phyloP scores from a whole-genome alignment of 1,139 yeast species.

The Yamadazyma blattariae region DNA sequence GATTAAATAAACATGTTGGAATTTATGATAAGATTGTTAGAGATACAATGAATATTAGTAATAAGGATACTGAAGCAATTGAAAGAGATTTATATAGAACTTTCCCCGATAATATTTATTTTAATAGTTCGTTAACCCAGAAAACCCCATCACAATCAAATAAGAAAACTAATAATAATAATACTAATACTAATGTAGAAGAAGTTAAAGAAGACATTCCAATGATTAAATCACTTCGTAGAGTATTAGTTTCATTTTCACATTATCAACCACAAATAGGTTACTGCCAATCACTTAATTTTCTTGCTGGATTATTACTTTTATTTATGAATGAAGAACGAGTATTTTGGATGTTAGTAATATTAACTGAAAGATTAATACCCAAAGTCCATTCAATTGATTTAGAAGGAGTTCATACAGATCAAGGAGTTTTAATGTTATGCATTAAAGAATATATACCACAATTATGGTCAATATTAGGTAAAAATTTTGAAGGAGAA shows the following conservation, averaged over 20 bases:
- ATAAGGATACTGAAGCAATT: constrained; percentile 83
- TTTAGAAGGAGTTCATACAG: constrained; percentile 91
- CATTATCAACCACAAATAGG: constrained; percentile 88
- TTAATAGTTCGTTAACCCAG: constrained; percentile 29
- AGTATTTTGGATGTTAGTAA: constrained; percentile 94
- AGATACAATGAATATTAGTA: constrained; percentile 49
- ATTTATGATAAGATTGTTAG: constrained; percentile 66
- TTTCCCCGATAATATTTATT: constrained; percentile 86
- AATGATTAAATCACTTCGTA: constrained; percentile 67
- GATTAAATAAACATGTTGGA: constrained; percentile 64
- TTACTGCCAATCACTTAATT: constrained; percentile 91
- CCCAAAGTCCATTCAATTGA: constrained; percentile 92
- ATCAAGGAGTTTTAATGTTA: constrained; percentile 91
- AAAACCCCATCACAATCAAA: neutral
- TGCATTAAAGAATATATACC: constrained; percentile 85
- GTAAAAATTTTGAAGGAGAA: constrained; percentile 42
- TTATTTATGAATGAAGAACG: constrained; percentile 84
- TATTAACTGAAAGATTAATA: constrained; percentile 76
- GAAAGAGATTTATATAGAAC: constrained; percentile 92
- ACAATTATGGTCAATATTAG: constrained; percentile 63
- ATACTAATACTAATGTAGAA: constrained; percentile 11
- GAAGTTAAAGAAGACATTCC: constrained; percentile 44
- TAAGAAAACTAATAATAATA: constrained; percentile 26
- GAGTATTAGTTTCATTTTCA: constrained; percentile 83
- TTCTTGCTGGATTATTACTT: constrained; percentile 80